Base-by-base conservation (phyloP, 2,329 filamentous ascomycete species). In the Ophiobolus disseminans region DNA sequence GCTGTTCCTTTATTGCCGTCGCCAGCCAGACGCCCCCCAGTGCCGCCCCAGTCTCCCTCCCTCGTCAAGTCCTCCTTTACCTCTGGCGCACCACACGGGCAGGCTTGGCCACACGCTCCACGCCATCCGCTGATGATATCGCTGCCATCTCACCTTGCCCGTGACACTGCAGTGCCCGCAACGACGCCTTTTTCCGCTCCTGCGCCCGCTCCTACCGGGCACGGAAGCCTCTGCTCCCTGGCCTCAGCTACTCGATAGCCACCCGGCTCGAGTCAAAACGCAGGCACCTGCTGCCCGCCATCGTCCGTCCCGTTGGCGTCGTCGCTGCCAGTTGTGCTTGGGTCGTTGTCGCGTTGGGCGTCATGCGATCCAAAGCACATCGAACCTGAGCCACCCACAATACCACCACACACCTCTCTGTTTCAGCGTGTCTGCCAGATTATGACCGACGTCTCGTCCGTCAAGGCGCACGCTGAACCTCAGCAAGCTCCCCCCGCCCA, bases 381-480 rank as follows among this genome's bases (percentile, higher is more conserved):
- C 61, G 58, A 68, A 63, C 63, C 60, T 73, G 62, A 73, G 67
- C 68, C 60, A 67, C 62, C 59, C 47, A 64, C 54, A 50, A 66
- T 58, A 62, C 46, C 25, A 42, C 43, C 57, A 57, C 50, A 50
- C 45, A 48, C 49, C 42, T 40, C 50, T 50, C 43, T 45, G 20
- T 7, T 25, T 40, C 60, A 60, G 52, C 57, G 52, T 60, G 58
- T 55, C 55, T 60, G 65, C 60, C 65, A 68, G 68, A 74, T 64
- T 71, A 75, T 75, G 73, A 75, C 73, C 65, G 73, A 75, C 63
- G 63, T 74, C 63, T 68, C 72, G 60, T 69, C 72, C 57, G 54
- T 73, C 50, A 66, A 69, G 66, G 67, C 69, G 66, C 70, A 74
- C 70, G 73, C 73, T 75, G 73, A 75, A 48, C 55, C 64, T 68